A percentile compares a stretch with the other conserved stretches of the same genome.
phyloP scores from a whole-genome alignment of 306 rosid species.

The Vigna trinervia region DNA sequence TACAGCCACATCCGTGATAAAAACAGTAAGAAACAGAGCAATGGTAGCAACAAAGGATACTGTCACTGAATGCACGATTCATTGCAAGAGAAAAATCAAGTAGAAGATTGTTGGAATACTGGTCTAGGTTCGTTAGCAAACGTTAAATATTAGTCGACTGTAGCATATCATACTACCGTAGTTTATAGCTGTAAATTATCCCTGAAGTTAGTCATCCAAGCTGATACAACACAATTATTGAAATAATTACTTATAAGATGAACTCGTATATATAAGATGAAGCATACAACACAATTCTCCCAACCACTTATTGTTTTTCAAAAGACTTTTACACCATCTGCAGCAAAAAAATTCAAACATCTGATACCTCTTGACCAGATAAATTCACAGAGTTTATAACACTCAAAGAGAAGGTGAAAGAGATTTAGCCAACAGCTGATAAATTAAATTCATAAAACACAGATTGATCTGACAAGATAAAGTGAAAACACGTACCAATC shows the following conservation, averaged over 20 bases:
- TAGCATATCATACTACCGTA: not conserved
- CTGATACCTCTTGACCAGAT: slow-evolving; percentile 9
- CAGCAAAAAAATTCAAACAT: slow-evolving; percentile 33
- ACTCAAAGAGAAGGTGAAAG: not conserved
- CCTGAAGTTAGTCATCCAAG: not conserved
- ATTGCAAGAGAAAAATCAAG: slow-evolving; percentile 27
- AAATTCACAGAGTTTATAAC: slow-evolving; percentile 12
- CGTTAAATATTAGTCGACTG: not conserved
- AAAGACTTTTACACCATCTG: slow-evolving; percentile 18
- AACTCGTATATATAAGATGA: slow-evolving; percentile 8
- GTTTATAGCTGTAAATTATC: slow-evolving; percentile 25
- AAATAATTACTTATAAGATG: slow-evolving; percentile 14
- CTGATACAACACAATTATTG: slow-evolving; percentile 9
- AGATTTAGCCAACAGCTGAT: slow-evolving; percentile 8
- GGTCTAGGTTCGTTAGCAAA: slow-evolving; percentile 30
- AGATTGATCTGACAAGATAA: slow-evolving; percentile 10
- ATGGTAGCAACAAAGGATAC: slow-evolving; percentile 16
- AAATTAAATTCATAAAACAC: slow-evolving; percentile 30
- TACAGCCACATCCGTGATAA: slow-evolving; percentile 19
- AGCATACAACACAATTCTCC: slow-evolving; percentile 4
- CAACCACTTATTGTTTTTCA: slow-evolving; percentile 16
- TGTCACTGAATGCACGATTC: slow-evolving; percentile 13
- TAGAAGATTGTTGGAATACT: slow-evolving; percentile 5
- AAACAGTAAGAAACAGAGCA: slow-evolving; percentile 28
- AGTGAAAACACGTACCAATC: slow-evolving; percentile 69